Percentiles rank a stretch among this genome's conserved stretches.
These are phyloP conservation scores for Zygotorulaspora florentina DNA, from an alignment of 805 yeast genomes.

Conservation along the genomic window DNA sequence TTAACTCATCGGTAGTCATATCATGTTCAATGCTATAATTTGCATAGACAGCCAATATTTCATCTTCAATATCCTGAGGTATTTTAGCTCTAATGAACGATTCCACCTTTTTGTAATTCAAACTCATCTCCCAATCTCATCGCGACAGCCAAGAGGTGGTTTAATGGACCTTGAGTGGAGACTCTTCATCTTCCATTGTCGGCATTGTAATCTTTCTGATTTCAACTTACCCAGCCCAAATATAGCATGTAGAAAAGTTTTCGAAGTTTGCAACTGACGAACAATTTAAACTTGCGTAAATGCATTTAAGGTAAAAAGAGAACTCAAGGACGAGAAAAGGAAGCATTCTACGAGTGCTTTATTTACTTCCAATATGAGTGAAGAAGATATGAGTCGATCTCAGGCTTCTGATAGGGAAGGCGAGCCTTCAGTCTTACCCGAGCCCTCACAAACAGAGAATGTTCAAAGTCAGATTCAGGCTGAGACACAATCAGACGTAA, in stretches of 20 bases:
- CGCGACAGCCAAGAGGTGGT: too few relatives aligned
- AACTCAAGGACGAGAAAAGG: background rate
- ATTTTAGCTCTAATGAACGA: conserved; percentile 34
- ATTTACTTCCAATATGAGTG: conserved; percentile 2
- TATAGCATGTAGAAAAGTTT: background rate
- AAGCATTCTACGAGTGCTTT: background rate
- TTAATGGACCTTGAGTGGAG: too few relatives aligned
- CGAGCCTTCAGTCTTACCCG: background rate
- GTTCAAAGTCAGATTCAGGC: background rate
- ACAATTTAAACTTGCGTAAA: background rate
- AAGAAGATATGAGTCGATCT: background rate
- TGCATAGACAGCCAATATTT: conserved; percentile 42
- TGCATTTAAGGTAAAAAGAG: background rate
- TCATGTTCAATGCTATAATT: conserved; percentile 41
- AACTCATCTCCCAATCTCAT: conserved; percentile 5
- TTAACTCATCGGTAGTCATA: conserved; percentile 34
- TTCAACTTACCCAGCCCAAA: conserved; percentile 1
- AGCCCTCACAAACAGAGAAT: background rate
- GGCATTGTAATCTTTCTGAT: background rate
- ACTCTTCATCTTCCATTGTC: too few relatives aligned
- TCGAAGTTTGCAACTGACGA: background rate
- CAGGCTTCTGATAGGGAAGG: background rate
- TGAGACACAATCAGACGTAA: background rate
- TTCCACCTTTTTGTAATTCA: conserved; percentile 24
- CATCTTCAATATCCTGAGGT: conserved; percentile 44